Evolutionary conservation across 805 yeast genomes (phyloP), one percentile per base, ranked within the genome.

Genomic region (Lipomyces spencermartinsiae): DNA sequence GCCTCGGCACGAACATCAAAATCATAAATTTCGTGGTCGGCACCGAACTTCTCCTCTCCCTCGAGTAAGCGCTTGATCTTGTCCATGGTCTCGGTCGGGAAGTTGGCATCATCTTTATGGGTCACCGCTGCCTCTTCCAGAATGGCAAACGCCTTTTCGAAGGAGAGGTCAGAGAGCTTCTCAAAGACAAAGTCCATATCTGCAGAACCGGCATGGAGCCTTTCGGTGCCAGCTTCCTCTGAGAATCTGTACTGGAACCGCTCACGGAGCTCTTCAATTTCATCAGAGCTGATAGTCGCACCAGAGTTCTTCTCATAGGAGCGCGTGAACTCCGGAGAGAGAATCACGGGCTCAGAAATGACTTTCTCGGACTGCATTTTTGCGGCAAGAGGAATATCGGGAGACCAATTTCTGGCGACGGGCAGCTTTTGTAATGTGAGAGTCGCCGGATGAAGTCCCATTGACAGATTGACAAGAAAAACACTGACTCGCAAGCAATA

Each of bases 131-230:
- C 78, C 22, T 79, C 76, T 37, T 75, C 71, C 60, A 85, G 74
- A 46, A 82, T 78, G 10, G 75, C 74, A 1, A 79, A 31, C 0
- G 83, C 80, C 39, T 22, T 25, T 22, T 35, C 61, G 12, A 58
- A 22, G 6, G 61, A 58, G 51, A 39, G 25, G 14, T 37, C 61
- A 12, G 33, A 25, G 4, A 58, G 16, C 25, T 35, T 31, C 1
- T 29, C 51, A n/a, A 34, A 58, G 31, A 58, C n/a, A 75, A 89
- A 90, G 80, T 90, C 90, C 65, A 91, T 82, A 6, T 95, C 93
- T 73, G 87, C 59, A 10, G 46, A 33, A 57, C 59, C 59, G 2
- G 59, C 46, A 25, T 34, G 16, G 22, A 57, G 25, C 22, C 46
- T 25, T 22, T 57, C 46, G 19, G 59, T 22, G 25, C 59, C 59